Conservation (phyloP, 768 basidiomycete genomes). For the Rhizopogon vinicolor region DNA sequence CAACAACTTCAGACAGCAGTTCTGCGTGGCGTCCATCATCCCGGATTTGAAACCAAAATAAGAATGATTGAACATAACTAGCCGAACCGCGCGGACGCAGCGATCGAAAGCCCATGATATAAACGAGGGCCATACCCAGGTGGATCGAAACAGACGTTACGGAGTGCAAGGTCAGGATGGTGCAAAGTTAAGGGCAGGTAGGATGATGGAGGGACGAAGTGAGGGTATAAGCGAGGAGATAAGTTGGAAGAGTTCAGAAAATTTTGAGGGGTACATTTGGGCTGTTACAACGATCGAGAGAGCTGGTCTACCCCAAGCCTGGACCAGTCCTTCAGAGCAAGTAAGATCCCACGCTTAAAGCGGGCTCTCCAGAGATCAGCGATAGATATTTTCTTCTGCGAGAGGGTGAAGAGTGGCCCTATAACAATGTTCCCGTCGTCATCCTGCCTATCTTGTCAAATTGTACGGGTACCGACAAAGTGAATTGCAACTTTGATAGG, state of each 20-base stretch:
- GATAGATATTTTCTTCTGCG: no score
- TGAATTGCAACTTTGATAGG: no score
- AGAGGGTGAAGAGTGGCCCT: no score
- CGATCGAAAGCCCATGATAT: conserved; percentile 53
- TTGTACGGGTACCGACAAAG: no score
- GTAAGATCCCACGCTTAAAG: background rate
- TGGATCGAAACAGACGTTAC: conserved; percentile 1
- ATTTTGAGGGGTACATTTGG: background rate
- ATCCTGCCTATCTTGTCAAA: no score
- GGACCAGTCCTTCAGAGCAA: background rate
- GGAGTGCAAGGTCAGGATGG: background rate
- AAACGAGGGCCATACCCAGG: conserved; percentile 46
- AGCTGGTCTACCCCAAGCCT: background rate
- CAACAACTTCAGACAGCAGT: conserved; percentile 33
- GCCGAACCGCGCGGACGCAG: conserved; percentile 36
- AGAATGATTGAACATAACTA: conserved; percentile 37
- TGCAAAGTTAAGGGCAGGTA: background rate
- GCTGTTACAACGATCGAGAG: background rate
- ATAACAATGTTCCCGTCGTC: no score
- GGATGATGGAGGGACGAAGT: background rate
- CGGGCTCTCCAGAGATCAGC: background rate
- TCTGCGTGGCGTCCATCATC: conserved; percentile 35
- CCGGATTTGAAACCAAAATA: conserved; percentile 23
- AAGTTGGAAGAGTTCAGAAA: background rate
- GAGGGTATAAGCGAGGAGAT: background rate